These are phyloP conservation scores for Saussurea involucrata DNA, from an alignment of 129 eudicot genomes.

Conservation along the genomic window DNA sequence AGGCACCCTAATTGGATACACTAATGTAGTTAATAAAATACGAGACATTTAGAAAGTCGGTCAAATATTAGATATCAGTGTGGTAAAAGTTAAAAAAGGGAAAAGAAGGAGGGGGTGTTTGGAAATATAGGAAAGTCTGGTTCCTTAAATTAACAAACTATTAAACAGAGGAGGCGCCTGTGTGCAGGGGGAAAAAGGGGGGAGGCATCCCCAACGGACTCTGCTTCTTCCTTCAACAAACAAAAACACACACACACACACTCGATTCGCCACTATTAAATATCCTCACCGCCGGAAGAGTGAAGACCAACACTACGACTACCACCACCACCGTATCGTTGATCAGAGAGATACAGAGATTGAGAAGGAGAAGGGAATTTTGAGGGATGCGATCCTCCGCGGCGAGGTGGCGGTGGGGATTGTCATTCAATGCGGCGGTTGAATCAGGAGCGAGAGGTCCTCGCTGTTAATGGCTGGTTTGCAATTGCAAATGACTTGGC, in stretches of 20 bases:
- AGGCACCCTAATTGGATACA: too few species aligned
- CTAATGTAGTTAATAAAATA: too few species aligned
- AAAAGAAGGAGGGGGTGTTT: constrained; percentile 12
- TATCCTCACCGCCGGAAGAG: constrained; percentile 16
- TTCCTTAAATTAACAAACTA: constrained; percentile 14
- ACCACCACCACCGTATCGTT: constrained; percentile 2
- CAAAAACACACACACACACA: constrained; percentile 17
- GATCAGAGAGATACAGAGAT: background rate
- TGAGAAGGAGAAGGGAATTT: background rate
- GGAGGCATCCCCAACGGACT: constrained; percentile 26
- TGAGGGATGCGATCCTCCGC: constrained; percentile 60
- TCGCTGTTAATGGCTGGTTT: constrained; percentile 50
- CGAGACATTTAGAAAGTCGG: too few species aligned
- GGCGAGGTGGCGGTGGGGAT: constrained; percentile 42
- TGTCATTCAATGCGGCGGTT: constrained; percentile 51
- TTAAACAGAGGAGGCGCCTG: constrained; percentile 18
- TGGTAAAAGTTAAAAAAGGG: background rate
- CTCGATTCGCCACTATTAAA: constrained; percentile 17
- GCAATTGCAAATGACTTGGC: constrained; percentile 88
- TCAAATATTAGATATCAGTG: too few species aligned
- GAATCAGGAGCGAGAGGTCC: constrained; percentile 47
- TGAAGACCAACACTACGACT: background rate
- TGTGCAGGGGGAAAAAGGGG: background rate
- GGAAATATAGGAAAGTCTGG: background rate
- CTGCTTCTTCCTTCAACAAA: constrained; percentile 12